Evolutionary conservation across 169 alveolate species (phyloP), one percentile per base, ranked within the genome.

Genomic region (Cryptosporidium canis): DNA sequence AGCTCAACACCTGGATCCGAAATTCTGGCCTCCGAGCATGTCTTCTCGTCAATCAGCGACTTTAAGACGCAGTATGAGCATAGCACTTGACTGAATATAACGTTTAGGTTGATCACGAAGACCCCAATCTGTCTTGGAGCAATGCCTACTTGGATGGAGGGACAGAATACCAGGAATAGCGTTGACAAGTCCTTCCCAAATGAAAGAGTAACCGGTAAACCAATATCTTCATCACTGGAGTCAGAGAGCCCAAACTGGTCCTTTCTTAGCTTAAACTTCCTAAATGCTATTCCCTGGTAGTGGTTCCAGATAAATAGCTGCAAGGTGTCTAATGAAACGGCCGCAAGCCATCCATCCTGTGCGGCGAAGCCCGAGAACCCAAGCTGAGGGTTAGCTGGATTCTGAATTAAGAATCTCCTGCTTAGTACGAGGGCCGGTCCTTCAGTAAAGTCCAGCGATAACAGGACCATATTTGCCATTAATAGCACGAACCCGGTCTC

Each of bases 1-100:
- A 77, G 44, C 18, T 77, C 53, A 3, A 14, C 53, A n/a, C 71
- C 87, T 9, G 87, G 87, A n/a, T 77, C 87, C 24, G 55, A 41
- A 18, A 77, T 39, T 29, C 48, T 35, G 11, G 7, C 18, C 8
- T 41, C 39, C 4, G 18, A 16, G n/a, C 37, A 14, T 41, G 14
- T 31, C 31, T 24, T 58, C 6, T 4, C 35, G 5, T 61, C 72
- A 16, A 24, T n/a, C 6, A 58, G 9, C 33, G 41, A 35, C 29
- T 77, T 77, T 41, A 66, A 66, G 8, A 43, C 47, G n/a, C 63
- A 43, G 44, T 39, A 58, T 37, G 65, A 14, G 41, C 87, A 77
- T 12, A 77, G 9, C 24, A 77, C 9, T 58, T 61, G 48, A 44
- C 87, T 61, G 37, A 77, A 77, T 21, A 41, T 12, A 21, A 27